Conservation (phyloP, 2,329 filamentous ascomycete species). For the Epichloe bromicola region DNA sequence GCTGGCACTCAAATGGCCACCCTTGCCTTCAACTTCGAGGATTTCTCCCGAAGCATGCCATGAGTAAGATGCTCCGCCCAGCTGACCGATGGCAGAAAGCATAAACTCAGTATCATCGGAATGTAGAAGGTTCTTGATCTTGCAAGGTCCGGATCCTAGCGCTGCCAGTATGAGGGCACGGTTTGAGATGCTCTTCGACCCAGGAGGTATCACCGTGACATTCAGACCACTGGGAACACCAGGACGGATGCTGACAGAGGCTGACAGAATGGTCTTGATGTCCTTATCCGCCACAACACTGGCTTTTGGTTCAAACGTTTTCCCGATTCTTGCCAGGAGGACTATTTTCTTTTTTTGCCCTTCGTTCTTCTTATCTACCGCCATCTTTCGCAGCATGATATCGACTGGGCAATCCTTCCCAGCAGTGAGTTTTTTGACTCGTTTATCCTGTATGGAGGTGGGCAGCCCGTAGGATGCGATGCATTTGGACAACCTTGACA, state of each 20-base stretch:
- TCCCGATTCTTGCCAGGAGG: slow-evolving; percentile 77
- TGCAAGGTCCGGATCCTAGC: slow-evolving; percentile 72
- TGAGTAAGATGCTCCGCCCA: slow-evolving; percentile 76
- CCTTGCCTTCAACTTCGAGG: slow-evolving; percentile 77
- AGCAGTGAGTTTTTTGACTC: slow-evolving; percentile 68
- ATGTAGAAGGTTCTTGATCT: slow-evolving; percentile 83
- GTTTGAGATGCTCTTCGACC: slow-evolving; percentile 97
- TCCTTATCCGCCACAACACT: slow-evolving; percentile 78
- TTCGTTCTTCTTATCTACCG: slow-evolving; percentile 97
- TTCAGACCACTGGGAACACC: slow-evolving; percentile 53
- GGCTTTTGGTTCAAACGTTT: slow-evolving; percentile 75
- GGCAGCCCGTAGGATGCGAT: slow-evolving; percentile 89
- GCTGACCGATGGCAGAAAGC: slow-evolving; percentile 76
- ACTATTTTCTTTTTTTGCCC: slow-evolving; percentile 93
- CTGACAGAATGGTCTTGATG: slow-evolving; percentile 72
- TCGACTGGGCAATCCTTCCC: slow-evolving; percentile 83
- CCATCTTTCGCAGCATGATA: slow-evolving; percentile 81
- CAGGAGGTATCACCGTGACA: slow-evolving; percentile 74
- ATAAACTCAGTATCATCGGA: slow-evolving; percentile 97
- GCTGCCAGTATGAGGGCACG: slow-evolving; percentile 88
- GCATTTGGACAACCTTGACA: slow-evolving; percentile 82
- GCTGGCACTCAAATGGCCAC: slow-evolving; percentile 70
- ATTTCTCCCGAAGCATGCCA: slow-evolving; percentile 95
- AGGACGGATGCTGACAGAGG: slow-evolving; percentile 60
- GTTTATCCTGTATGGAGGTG: slow-evolving; percentile 71